Conservation (phyloP, 1,284 basidiomycete species). For the Coriolopsis trogii region DNA sequence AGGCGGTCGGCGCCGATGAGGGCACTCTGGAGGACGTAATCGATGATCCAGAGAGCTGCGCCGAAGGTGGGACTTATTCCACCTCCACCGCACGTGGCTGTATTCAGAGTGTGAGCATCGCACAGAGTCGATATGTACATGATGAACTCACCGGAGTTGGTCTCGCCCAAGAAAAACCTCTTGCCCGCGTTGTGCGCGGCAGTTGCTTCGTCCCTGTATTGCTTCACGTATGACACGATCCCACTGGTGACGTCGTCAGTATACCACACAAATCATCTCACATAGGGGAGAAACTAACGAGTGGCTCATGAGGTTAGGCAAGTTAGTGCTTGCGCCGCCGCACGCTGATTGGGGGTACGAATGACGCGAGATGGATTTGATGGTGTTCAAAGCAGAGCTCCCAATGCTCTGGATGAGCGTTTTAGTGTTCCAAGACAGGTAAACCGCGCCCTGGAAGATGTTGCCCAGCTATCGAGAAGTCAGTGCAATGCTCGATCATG, state of each 20-base stretch:
- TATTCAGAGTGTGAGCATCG: neutral
- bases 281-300: conserved; percentile 33
- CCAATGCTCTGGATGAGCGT: conserved; percentile 40
- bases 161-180: conserved; percentile 46
- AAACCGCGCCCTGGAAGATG: conserved; percentile 47
- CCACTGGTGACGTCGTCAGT: conserved; percentile 26
- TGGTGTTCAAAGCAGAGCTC: conserved; percentile 33
- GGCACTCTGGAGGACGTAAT: conserved; percentile 47
- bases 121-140: neutral
- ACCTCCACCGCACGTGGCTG: conserved; percentile 48
- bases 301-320: conserved; percentile 44
- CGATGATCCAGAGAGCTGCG: conserved; percentile 48
- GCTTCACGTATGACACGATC: conserved; percentile 42
- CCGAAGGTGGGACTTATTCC: conserved; percentile 48
- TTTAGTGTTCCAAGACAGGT: conserved; percentile 43
- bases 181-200: conserved; percentile 40
- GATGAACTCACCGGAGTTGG: conserved; percentile 41
- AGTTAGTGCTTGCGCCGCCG: conserved; percentile 42
- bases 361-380: conserved; percentile 44
- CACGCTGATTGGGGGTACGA: conserved; percentile 50
- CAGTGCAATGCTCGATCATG: too few relatives aligned
- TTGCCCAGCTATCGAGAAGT: conserved; percentile 39
- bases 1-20: conserved; percentile 43
- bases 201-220: conserved; percentile 41
- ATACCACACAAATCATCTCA: neutral